Evolutionary conservation across 371 early-diverging fungal species (phyloP).

Genomic region (Mucor lusitanicus): DNA sequence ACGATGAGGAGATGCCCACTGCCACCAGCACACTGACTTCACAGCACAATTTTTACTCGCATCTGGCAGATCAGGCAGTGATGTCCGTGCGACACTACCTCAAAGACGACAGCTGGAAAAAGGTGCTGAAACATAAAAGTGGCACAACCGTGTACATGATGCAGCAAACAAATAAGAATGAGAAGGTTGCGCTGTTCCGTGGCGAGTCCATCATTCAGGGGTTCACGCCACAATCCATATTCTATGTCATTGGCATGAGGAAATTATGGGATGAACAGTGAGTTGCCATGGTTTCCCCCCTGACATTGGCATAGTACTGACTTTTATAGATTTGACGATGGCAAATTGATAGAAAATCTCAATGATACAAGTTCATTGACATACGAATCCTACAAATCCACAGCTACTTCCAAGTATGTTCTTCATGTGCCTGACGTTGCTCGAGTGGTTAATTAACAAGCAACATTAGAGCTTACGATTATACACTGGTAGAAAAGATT

Average conservation of each 20-base stretch:
- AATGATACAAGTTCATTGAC: constrained; percentile 58
- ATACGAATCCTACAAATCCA: constrained; percentile 53
- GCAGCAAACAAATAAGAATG: constrained; percentile 21
- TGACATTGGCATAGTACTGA: background rate
- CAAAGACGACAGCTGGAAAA: constrained; percentile 59
- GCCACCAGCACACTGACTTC: background rate
- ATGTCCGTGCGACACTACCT: constrained; percentile 27
- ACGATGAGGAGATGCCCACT: constrained; percentile 38
- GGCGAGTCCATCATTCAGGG: constrained; percentile 66
- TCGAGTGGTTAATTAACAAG: background rate
- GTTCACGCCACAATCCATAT: constrained; percentile 66
- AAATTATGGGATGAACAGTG: constrained; percentile 64
- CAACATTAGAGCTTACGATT: constrained; percentile 54
- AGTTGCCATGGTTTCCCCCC: constrained; percentile 7
- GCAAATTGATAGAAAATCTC: constrained; percentile 53
- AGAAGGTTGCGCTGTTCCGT: constrained; percentile 61
- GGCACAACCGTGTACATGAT: constrained; percentile 63
- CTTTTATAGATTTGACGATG: constrained; percentile 52
- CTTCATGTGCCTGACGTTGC: too few species aligned
- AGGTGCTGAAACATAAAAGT: constrained; percentile 66
- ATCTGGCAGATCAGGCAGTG: constrained; percentile 48
- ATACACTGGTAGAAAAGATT: constrained; percentile 64
- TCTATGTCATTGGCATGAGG: constrained; percentile 69
- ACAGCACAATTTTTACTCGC: constrained; percentile 31
- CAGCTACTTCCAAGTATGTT: constrained; percentile 41